Evolutionary conservation across 2,329 filamentous ascomycete species (phyloP).

Genomic region (Xylaria hypoxylon): DNA sequence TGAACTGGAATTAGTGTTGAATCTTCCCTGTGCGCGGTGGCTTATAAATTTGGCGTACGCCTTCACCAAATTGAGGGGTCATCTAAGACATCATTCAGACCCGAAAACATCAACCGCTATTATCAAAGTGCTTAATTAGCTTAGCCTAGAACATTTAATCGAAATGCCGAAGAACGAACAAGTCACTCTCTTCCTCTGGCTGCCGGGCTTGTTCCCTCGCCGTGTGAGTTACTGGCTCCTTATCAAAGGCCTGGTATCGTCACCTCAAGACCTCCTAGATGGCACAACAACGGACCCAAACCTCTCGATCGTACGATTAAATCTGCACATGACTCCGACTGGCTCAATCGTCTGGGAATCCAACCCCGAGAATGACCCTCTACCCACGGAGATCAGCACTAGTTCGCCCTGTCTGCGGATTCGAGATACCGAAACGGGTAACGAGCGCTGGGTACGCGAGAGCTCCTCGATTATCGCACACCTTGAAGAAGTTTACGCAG

Average conservation of each 20-base stretch:
- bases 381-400: conserved; percentile 36
- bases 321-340: not conserved
- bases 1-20: not conserved
- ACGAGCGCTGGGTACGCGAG: conserved; percentile 39
- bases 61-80: not conserved
- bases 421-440: conserved; percentile 21
- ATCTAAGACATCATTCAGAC: not conserved
- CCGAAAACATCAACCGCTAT: not conserved
- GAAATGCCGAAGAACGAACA: conserved; percentile 20
- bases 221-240: conserved; percentile 43
- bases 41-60: not conserved
- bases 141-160: not conserved
- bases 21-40: too few relatives aligned
- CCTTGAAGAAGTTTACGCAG: conserved; percentile 38
- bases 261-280: conserved; percentile 26
- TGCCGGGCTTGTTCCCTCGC: conserved; percentile 40
- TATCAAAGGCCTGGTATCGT: conserved; percentile 40
- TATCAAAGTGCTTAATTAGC: not conserved
- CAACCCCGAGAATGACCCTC: conserved; percentile 35
- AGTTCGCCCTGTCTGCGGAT: conserved; percentile 40
- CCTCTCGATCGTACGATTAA: conserved; percentile 36
- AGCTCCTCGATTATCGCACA: conserved; percentile 39
- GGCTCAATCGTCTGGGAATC: conserved; percentile 14
- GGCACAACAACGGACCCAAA: conserved; percentile 34
- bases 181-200: conserved; percentile 43